Conservation (phyloP, 768 basidiomycete species). For the Collybia sordida region DNA sequence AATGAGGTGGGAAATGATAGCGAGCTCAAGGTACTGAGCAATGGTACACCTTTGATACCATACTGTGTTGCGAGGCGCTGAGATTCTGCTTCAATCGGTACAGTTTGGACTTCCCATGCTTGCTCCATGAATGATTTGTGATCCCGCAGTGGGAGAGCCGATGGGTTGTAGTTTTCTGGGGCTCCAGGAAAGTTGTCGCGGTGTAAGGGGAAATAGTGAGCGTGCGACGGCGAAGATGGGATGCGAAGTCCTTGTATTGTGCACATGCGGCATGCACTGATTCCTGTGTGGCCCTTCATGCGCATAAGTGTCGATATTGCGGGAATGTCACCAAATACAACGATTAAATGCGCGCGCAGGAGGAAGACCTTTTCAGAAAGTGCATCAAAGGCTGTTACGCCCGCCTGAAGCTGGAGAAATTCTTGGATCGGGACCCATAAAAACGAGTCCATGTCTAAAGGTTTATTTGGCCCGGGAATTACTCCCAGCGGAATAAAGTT, state of each 20-base stretch:
- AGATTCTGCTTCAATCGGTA: constrained; percentile 12
- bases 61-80: constrained; percentile 16
- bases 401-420: not conserved
- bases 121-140: constrained; percentile 13
- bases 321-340: constrained; percentile 22
- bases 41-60: constrained; percentile 35
- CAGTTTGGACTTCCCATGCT: constrained; percentile 15
- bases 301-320: constrained; percentile 19
- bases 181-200: constrained; percentile 2
- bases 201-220: constrained; percentile 21
- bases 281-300: constrained; percentile 39
- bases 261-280: constrained; percentile 32
- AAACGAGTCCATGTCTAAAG: constrained; percentile 34
- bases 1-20: constrained; percentile 37
- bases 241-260: constrained; percentile 23
- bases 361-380: constrained; percentile 8
- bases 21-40: constrained; percentile 27
- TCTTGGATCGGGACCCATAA: constrained; percentile 17
- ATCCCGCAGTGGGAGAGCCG: constrained; percentile 13
- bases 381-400: constrained; percentile 13
- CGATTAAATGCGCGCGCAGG: constrained; percentile 17
- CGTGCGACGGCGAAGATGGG: constrained; percentile 5
- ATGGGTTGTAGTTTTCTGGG: constrained; percentile 15
- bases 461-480: constrained; percentile 38
- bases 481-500: constrained; percentile 34